Conservation (phyloP, 2,329 filamentous ascomycete species). For the Pseudogymnoascus sp. region DNA sequence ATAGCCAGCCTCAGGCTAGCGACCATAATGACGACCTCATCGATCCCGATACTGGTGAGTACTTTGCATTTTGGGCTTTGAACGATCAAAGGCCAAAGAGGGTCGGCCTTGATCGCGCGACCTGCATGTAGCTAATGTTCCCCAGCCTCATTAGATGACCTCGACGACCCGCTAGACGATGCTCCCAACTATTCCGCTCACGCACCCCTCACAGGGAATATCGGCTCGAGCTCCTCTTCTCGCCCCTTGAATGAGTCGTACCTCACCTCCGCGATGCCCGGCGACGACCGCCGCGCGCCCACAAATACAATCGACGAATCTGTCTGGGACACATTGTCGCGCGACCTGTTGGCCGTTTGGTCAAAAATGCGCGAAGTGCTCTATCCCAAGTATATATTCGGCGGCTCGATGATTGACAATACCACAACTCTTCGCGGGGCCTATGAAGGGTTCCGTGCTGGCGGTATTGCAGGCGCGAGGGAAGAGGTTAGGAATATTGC, state of each 20-base stretch:
- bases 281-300: conserved; percentile 83
- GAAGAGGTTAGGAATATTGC: conserved; percentile 57
- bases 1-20: conserved; percentile 50
- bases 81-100: not conserved
- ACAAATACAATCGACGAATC: conserved; percentile 94
- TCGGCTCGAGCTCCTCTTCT: conserved; percentile 48
- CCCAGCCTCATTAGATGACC: conserved; percentile 78
- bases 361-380: conserved; percentile 97
- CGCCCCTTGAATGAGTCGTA: conserved; percentile 65
- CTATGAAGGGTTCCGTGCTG: conserved; percentile 54
- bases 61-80: conserved; percentile 9
- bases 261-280: conserved; percentile 81
- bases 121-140: conserved; percentile 15
- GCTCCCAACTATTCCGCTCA: conserved; percentile 56
- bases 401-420: conserved; percentile 56
- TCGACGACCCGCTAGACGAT: conserved; percentile 73
- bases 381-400: conserved; percentile 88
- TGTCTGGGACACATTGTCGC: conserved; percentile 93
- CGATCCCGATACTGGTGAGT: conserved; percentile 69
- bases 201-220: conserved; percentile 78
- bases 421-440: conserved; percentile 51
- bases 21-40: conserved; percentile 61
- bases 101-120: not conserved
- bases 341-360: conserved; percentile 90
- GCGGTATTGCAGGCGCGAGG: conserved; percentile 50